Evolutionary conservation across 495 filamentous ascomycete genomes (phyloP).

Genomic region (Penicillium arizonense): DNA sequence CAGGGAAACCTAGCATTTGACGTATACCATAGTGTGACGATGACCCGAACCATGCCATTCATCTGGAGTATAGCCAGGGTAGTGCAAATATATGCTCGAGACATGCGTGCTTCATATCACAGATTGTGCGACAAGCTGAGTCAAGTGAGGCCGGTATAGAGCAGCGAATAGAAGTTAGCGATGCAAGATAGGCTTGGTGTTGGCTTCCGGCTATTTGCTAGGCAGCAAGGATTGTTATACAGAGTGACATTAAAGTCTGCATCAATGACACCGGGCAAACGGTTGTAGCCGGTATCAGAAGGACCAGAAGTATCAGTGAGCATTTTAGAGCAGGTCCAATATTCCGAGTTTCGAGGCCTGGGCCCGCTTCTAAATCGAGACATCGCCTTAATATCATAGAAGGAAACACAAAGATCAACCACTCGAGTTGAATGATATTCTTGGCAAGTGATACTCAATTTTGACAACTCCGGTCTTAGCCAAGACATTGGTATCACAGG

Average conservation of each 20-base stretch:
- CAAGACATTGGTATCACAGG: neutral
- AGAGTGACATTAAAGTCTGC: neutral
- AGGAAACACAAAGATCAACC: conserved; percentile 1
- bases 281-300: neutral
- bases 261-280: neutral
- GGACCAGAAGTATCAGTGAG: neutral
- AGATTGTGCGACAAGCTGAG: neutral
- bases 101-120: neutral
- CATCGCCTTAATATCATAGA: neutral
- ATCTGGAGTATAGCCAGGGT: neutral
- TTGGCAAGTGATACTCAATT: neutral
- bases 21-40: conserved; percentile 2
- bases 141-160: too few species aligned
- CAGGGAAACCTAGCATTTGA: neutral
- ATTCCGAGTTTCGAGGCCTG: neutral
- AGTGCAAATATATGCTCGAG: neutral
- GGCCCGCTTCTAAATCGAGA: neutral
- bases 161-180: too few species aligned
- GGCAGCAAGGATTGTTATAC: neutral
- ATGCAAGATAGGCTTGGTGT: neutral
- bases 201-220: conserved; percentile 1
- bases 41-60: conserved; percentile 1
- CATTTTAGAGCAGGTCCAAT: neutral
- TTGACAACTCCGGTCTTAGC: neutral
- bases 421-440: neutral